Evolutionary conservation across 1,284 basidiomycete species (phyloP).

Genomic region (Cystobasidium sp.): DNA sequence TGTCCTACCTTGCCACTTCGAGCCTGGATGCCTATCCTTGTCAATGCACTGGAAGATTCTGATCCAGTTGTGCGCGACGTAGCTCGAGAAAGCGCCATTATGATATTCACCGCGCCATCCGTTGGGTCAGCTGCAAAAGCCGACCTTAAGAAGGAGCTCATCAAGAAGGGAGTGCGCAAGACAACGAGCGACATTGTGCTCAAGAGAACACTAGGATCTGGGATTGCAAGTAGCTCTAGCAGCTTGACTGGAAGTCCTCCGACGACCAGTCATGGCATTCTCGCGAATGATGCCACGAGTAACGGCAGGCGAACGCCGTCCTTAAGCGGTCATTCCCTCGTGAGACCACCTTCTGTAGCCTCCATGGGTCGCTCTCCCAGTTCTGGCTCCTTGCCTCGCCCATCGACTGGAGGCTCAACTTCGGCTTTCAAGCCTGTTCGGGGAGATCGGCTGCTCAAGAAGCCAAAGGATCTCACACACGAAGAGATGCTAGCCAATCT

Average conservation of each 20-base stretch:
- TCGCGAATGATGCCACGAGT: not conserved
- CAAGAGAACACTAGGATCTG: conserved; percentile 23
- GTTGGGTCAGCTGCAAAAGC: conserved; percentile 83
- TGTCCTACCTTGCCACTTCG: conserved; percentile 76
- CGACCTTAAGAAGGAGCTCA: conserved; percentile 90
- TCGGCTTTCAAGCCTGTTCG: conserved; percentile 2
- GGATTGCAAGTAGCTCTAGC: conserved; percentile 8
- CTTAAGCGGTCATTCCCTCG: not conserved
- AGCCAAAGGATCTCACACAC: conserved; percentile 34
- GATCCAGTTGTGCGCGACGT: conserved; percentile 87
- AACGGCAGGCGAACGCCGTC: conserved; percentile 4
- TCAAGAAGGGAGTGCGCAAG: conserved; percentile 81
- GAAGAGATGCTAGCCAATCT: conserved; percentile 33
- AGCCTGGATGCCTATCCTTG: conserved; percentile 77
- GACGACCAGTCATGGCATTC: not conserved
- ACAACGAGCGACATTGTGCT: conserved; percentile 66
- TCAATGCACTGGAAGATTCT: conserved; percentile 84
- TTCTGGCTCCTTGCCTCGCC: conserved; percentile 1
- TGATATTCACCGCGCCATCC: conserved; percentile 78
- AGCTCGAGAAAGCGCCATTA: conserved; percentile 76
- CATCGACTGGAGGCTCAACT: not conserved
- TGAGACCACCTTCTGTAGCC: not conserved
- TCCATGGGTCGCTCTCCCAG: conserved; percentile 15
- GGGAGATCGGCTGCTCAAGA: conserved; percentile 25
- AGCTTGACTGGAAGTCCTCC: conserved; percentile 19